Evolutionary conservation across 2,329 filamentous ascomycete species (phyloP), one percentile per base, ranked within the genome.

Genomic region (Tetracladium maxilliforme): DNA sequence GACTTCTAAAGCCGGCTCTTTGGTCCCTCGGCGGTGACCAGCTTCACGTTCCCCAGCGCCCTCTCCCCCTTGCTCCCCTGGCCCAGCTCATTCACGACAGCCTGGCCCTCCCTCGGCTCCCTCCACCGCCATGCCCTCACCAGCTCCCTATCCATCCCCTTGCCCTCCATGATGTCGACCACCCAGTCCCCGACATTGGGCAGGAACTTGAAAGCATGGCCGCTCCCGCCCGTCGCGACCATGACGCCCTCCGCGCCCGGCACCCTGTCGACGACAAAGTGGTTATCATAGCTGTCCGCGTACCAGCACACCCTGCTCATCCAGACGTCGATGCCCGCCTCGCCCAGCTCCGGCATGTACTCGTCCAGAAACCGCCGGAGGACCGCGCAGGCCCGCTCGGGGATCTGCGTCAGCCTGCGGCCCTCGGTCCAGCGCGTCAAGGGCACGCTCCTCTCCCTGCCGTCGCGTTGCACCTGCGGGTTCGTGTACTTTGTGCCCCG

Each of bases 301-400:
- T 69, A 70, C 61, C 62, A 68, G 44, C 64, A 69, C 7, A 69
- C 49, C n/a, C 61, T 48, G 1, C 52, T 60, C 10, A n/a, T 48
- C 2, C 56, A 50, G 28, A 61, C 33, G 14, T 41, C 33, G 14
- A 58, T 43, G 2, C 48, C 47, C 4, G 45, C 23, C 4, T 35
- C 35, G 2, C 24, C 32, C 4, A 64, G 38, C 21, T 63, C 58
- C 0, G 59, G 59, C 4, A 63, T 37, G 27, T 54, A 53, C 6
- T 49, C 43, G 4, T 44, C 33, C n/a, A n/a, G n/a, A n/a, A n/a
- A n/a, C n/a, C n/a, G n/a, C n/a, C n/a, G n/a, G n/a, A n/a, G n/a
- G n/a, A n/a, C n/a, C n/a, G n/a, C n/a, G n/a, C n/a, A n/a, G n/a
- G n/a, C n/a, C n/a, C n/a, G n/a, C n/a, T n/a, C n/a, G n/a, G n/a